Conservation (phyloP, 257 asterid species). For the Voacanga thouarsii region DNA sequence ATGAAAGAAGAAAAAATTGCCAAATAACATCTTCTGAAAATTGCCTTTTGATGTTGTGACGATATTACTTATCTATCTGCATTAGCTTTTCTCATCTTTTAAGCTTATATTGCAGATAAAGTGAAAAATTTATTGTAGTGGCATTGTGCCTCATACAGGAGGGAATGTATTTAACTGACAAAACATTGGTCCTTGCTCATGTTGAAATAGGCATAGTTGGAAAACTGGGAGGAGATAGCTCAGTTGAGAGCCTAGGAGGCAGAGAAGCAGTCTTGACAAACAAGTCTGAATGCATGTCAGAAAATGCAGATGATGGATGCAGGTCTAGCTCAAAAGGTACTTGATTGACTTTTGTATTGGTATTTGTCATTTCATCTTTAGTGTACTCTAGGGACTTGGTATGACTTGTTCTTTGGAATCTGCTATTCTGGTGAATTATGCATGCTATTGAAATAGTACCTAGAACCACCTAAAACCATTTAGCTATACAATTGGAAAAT, state of each 20-base stretch:
- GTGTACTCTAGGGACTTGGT: not conserved
- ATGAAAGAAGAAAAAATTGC: not conserved
- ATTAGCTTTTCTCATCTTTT: not conserved
- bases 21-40: not conserved
- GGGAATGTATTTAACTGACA: not conserved
- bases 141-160: not conserved
- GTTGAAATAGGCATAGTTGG: conserved; percentile 34
- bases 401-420: not conserved
- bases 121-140: not conserved
- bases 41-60: not conserved
- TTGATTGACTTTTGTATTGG: conserved; percentile 18
- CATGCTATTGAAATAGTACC: conserved; percentile 1
- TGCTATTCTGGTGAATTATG: not conserved
- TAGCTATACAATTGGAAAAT: not conserved
- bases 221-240: conserved; percentile 44
- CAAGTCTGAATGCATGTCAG: conserved; percentile 33
- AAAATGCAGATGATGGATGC: conserved; percentile 31
- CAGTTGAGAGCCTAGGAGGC: conserved; percentile 31
- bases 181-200: conserved; percentile 12
- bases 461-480: not conserved
- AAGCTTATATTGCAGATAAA: not conserved
- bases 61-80: not conserved
- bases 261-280: conserved; percentile 29
- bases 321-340: conserved; percentile 25
- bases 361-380: not conserved